These are phyloP conservation scores for Xerocomellus chrysenteron DNA, from an alignment of 768 basidiomycete genomes.

Conservation along the genomic window DNA sequence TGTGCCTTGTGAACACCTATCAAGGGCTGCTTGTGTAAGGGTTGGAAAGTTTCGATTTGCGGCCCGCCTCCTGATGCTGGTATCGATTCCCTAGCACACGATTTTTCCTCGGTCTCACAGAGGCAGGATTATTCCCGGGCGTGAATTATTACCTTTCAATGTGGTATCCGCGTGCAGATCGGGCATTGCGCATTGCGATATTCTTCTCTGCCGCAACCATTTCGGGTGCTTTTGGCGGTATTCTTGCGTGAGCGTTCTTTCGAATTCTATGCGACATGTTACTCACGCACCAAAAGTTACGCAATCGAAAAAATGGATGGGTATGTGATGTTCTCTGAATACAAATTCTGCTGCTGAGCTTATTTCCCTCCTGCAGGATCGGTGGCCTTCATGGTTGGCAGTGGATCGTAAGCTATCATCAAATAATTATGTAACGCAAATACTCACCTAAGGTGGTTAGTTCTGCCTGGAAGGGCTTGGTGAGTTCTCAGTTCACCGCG, in stretches of 20 bases:
- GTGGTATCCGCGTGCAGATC: conserved; percentile 61
- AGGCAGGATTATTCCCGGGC: conserved; percentile 44
- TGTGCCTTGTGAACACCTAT: conserved; percentile 36
- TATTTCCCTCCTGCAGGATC: conserved; percentile 12
- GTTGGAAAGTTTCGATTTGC: neutral
- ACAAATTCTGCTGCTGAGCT: neutral
- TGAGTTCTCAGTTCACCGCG: conserved; percentile 1
- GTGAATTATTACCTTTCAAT: conserved; percentile 47
- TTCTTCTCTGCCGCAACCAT: conserved; percentile 64
- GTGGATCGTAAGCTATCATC: conserved; percentile 35
- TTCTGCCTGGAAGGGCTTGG: conserved; percentile 34
- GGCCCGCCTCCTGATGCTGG: neutral
- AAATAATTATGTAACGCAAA: neutral
- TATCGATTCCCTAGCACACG: conserved; percentile 22
- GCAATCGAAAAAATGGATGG: conserved; percentile 36
- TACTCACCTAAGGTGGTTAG: conserved; percentile 16
- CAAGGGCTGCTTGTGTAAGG: conserved; percentile 33
- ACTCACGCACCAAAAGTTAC: conserved; percentile 28
- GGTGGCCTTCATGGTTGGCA: conserved; percentile 37
- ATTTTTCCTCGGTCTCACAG: conserved; percentile 45
- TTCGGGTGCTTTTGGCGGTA: conserved; percentile 51
- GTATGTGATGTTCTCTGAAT: conserved; percentile 20
- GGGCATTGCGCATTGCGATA: conserved; percentile 54
- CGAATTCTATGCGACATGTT: neutral
- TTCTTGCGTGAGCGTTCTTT: conserved; percentile 40